phyloP scores from a whole-genome alignment of 495 filamentous ascomycete species.

The Stereocaulon alpinum region DNA sequence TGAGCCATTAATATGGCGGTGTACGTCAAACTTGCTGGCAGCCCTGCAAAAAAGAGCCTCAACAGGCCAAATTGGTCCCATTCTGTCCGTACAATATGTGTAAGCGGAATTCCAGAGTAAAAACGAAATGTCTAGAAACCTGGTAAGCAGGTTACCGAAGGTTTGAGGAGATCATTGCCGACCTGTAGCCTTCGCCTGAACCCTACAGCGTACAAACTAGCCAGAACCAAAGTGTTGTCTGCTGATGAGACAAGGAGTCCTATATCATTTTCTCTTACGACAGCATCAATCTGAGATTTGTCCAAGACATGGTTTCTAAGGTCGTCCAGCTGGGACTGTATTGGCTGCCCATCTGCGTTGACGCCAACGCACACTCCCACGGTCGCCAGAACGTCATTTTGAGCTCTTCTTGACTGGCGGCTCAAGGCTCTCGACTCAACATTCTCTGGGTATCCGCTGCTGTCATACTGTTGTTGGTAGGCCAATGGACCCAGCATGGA shows the following conservation, averaged over 20 bases:
- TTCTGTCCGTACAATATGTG: slow-evolving; percentile 33
- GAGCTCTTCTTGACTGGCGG: slow-evolving; percentile 38
- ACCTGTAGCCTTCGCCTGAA: slow-evolving; percentile 40
- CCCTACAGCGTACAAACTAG: slow-evolving; percentile 35
- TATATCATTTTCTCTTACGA: slow-evolving; percentile 40
- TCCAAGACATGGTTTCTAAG: slow-evolving; percentile 19
- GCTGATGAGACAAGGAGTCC: slow-evolving; percentile 38
- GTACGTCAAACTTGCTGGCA: slow-evolving; percentile 29
- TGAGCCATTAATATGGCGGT: background rate
- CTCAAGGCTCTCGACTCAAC: slow-evolving; percentile 38
- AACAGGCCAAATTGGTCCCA: slow-evolving; percentile 26
- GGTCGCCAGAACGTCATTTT: slow-evolving; percentile 48
- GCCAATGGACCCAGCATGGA: background rate
- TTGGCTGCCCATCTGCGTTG: slow-evolving; percentile 29
- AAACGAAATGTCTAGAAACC: slow-evolving; percentile 36
- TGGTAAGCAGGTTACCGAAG: background rate
- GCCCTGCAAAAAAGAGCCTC: slow-evolving; percentile 38
- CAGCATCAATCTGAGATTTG: slow-evolving; percentile 33
- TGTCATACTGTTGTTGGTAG: slow-evolving; percentile 51
- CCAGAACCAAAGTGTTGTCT: slow-evolving; percentile 35
- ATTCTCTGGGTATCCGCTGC: slow-evolving; percentile 59
- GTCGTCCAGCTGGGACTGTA: slow-evolving; percentile 3
- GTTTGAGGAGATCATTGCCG: slow-evolving; percentile 5
- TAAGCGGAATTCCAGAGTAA: slow-evolving; percentile 33
- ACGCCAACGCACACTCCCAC: slow-evolving; percentile 43